Percentiles rank a stretch among this genome's conserved stretches.
Conservation (phyloP, 148 eudicot genomes). For the Fagopyrum homotropicum region DNA sequence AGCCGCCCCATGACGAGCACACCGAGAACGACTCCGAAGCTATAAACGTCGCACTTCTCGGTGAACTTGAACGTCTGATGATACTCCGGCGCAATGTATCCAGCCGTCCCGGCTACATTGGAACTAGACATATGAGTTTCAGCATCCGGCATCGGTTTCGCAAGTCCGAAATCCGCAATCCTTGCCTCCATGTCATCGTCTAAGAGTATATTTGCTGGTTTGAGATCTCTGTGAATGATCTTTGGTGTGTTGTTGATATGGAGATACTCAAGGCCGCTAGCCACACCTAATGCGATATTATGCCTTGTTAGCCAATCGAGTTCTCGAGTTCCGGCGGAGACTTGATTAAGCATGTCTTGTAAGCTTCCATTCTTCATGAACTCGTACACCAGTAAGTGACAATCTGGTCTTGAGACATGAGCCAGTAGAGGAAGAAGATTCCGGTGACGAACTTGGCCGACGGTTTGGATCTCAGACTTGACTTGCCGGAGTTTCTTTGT, state of each 20-base stretch:
- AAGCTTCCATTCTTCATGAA: constrained; percentile 94
- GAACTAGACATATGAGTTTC: constrained; percentile 65
- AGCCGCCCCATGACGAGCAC: constrained; percentile 69
- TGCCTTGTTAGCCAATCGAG: constrained; percentile 64
- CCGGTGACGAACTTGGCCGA: constrained; percentile 84
- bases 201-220: constrained; percentile 74
- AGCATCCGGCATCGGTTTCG: constrained; percentile 62
- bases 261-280: constrained; percentile 86
- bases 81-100: constrained; percentile 93
- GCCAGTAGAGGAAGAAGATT: constrained; percentile 79
- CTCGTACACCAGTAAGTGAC: constrained; percentile 81
- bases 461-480: constrained; percentile 68
- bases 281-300: constrained; percentile 59
- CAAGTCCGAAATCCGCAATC: constrained; percentile 88
- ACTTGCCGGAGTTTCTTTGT: constrained; percentile 75
- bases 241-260: constrained; percentile 53
- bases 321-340: constrained; percentile 32
- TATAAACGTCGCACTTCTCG: constrained; percentile 79
- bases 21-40: constrained; percentile 76
- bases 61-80: constrained; percentile 77
- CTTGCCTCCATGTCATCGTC: constrained; percentile 93
- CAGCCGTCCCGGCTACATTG: constrained; percentile 75
- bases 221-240: constrained; percentile 86
- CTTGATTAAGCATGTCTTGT: constrained; percentile 44
- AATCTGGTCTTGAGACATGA: constrained; percentile 69